Percentiles rank a stretch among this genome's conserved stretches.
Evolutionary conservation across 805 yeast species (phyloP).

Genomic region (Kodamaea neixiangensis): DNA sequence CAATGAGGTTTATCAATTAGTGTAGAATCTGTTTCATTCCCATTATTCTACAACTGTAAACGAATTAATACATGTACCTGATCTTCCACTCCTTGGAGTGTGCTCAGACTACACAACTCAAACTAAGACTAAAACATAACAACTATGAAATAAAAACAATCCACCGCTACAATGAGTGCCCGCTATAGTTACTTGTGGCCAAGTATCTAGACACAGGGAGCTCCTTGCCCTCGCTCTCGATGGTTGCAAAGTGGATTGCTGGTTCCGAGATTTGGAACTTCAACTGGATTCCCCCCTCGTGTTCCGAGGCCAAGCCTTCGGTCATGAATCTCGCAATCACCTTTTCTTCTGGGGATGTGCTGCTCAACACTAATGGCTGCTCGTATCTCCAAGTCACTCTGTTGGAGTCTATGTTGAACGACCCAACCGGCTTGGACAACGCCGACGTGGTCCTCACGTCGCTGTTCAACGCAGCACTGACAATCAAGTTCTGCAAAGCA

Average conservation of each 20-base stretch:
- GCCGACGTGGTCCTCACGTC: conserved; percentile 72
- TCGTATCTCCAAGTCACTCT: conserved; percentile 83
- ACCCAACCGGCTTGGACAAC: conserved; percentile 87
- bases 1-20: no score
- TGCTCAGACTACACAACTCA: conserved; percentile 1
- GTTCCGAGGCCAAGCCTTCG: conserved; percentile 67
- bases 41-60: no score
- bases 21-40: no score
- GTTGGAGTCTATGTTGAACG: conserved; percentile 81
- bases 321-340: conserved; percentile 87
- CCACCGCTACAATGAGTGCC: conserved; percentile 25
- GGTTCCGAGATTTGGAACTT: conserved; percentile 55
- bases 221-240: conserved; percentile 31
- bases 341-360: conserved; percentile 51
- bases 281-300: conserved; percentile 70
- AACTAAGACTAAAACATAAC: conserved; percentile 8
- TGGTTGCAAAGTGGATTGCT: conserved; percentile 43
- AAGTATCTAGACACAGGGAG: conserved; percentile 49
- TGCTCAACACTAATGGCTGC: conserved; percentile 39
- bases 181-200: conserved; percentile 52
- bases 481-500: conserved; percentile 56
- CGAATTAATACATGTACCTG: no score
- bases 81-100: neutral
- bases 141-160: conserved; percentile 1
- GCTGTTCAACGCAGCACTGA: conserved; percentile 57